Evolutionary conservation across 202 grass and related monocot species (phyloP), one percentile per base, ranked within the genome.

Genomic region (Carex sylvatica): DNA sequence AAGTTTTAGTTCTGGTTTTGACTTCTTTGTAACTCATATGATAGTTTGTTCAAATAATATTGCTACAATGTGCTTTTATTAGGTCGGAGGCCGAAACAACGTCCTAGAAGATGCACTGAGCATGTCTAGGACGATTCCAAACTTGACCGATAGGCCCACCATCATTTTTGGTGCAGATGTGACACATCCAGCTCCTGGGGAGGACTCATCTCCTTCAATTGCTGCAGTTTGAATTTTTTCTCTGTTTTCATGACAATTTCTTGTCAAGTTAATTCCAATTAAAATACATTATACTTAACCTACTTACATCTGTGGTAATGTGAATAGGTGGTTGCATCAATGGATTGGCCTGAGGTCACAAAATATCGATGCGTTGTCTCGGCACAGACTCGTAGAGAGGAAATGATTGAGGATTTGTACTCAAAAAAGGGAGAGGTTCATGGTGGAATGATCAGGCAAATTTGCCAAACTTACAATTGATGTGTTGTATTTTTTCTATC

Each of bases 131-230:
- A 75, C 74, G 4, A 91, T 95, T 63, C 93, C 88, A 0, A 84
- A 82, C 73, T 87, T 92, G 68, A 87, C 85, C 11, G 93, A 95
- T 79, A 76, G 74, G 26, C 86, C 88, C 54, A 92, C 90, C 54
- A 95, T 92, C 42, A 90, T 95, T 69, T 92, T 95, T 83, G 92
- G 92, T 8, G 92, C 92, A 73, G 92, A 95, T 83, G 92, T 92
- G n/a, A 92, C 90, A 60, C 92, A 92, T 68, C 90, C 88, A 13
- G 86, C 89, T 70, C 89, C 87, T 73, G 92, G 92, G 78, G 93
- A 95, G 81, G 88, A 95, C 28, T 88, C 90, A 19, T 86, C 82
- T 73, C 85, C 90, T 69, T 95, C 93, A 31, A 95, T 95, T 69
- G 87, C 93, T 59, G 93, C 93, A n/a, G 93, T 95, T 28, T 74